Base-by-base conservation (phyloP, 2,329 filamentous ascomycete species). In the Paecilomyces sp. region DNA sequence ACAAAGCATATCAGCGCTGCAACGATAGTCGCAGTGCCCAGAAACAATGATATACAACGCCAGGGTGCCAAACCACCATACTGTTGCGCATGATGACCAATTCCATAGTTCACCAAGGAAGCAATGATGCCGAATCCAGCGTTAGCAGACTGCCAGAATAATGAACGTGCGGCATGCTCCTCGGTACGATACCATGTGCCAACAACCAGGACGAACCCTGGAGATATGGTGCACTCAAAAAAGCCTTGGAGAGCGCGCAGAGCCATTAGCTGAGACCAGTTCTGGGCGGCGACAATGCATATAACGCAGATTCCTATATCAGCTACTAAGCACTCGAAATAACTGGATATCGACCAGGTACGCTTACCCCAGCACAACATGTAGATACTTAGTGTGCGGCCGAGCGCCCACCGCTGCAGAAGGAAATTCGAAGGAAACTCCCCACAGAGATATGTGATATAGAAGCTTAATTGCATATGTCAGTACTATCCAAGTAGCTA, bases 361-460 rank as follows among this genome's bases (percentile, higher is more conserved):
- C 7, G 7, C 53, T 25, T 55, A 55, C 70, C 68, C 70, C 70
- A 67, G 57, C 63, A 62, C 4, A 72, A 52, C 65, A 72, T 41
- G 7, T 41, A 41, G 36, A 41, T 41, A 41, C 36, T 41, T 7
- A 41, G 36, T 41, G 36, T 6, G 7, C 36, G 36, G 15, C 36
- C 36, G 36, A 41, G 36, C n/a, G 36, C 36, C 36, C 36, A 41
- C 36, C 66, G 63, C 58, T 72, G 70, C n/a, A 72, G 57, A 11
- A 72, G n/a, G 33, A 66, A 65, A 59, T 70, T 74, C 18, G 69
- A 69, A 0, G 72, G 72, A 41, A 73, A 71, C 56, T 74, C 71
- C 59, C 65, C 70, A 33, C 61, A 60, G 55, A 74, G 62, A 54
- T 73, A 74, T 1, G 66, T 61, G 36, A 74, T 59, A 62, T 67